phyloP scores from a whole-genome alignment of 805 yeast genomes.

The Yamadazyma nakazawae region DNA sequence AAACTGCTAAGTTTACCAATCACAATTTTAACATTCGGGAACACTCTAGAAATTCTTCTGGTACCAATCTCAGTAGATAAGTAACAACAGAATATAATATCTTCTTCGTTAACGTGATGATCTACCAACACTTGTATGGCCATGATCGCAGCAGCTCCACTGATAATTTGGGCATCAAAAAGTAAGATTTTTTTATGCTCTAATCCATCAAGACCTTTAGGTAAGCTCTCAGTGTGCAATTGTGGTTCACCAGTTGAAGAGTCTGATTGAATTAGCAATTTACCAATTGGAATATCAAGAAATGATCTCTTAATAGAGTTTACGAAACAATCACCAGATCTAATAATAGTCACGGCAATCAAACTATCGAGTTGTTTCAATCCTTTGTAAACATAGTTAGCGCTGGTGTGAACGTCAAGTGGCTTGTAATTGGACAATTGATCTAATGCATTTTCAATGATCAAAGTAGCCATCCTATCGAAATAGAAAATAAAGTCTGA shows the following conservation, averaged over 20 bases:
- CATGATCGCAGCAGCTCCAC: slow-evolving; percentile 95
- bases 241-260: slow-evolving; percentile 91
- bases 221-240: slow-evolving; percentile 76
- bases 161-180: slow-evolving; percentile 82
- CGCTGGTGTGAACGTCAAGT: slow-evolving; percentile 25
- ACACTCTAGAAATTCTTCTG: slow-evolving; percentile 69
- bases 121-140: slow-evolving; percentile 85
- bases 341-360: slow-evolving; percentile 72
- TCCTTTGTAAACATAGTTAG: slow-evolving; percentile 23
- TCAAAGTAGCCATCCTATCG: slow-evolving; percentile 70
- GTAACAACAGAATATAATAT: slow-evolving; percentile 68
- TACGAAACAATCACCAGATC: slow-evolving; percentile 93
- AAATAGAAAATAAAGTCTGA: slow-evolving; percentile 86
- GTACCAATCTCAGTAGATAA: slow-evolving; percentile 78
- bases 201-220: slow-evolving; percentile 28
- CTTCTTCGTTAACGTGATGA: slow-evolving; percentile 60
- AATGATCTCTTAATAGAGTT: slow-evolving; percentile 69
- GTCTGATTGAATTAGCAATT: slow-evolving; percentile 83
- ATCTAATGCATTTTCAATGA: slow-evolving; percentile 69
- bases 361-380: slow-evolving; percentile 50
- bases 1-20: slow-evolving; percentile 60
- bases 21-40: slow-evolving; percentile 63
- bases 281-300: slow-evolving; percentile 79
- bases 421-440: slow-evolving; percentile 40
- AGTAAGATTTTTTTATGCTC: slow-evolving; percentile 50